phyloP scores from a whole-genome alignment of 345 rosid genomes.

The Acer negundo region DNA sequence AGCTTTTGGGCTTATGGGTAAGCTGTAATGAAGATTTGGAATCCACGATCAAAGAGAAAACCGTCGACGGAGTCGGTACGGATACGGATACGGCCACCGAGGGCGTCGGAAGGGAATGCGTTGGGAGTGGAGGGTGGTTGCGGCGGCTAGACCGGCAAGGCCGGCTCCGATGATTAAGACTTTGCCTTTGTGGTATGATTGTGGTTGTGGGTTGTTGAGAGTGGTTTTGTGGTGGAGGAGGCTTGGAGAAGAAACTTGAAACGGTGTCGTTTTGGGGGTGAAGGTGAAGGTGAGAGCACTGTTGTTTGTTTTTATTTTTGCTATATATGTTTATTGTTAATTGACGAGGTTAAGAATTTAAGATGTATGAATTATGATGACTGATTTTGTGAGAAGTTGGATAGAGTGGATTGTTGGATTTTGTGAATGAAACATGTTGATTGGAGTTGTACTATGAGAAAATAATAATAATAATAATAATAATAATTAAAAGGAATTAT shows the following conservation, averaged over 20 bases:
- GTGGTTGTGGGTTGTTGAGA: not conserved
- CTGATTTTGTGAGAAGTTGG: too few relatives aligned
- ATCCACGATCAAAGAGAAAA: constrained; percentile 84
- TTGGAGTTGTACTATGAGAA: too few relatives aligned
- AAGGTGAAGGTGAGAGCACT: not conserved
- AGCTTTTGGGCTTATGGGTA: constrained; percentile 86
- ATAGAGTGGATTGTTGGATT: too few relatives aligned
- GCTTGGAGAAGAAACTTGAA: not conserved
- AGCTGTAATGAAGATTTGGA: constrained; percentile 95
- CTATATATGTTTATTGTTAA: too few relatives aligned
- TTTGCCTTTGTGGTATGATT: constrained; percentile 25
- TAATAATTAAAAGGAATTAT: too few relatives aligned
- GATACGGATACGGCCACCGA: constrained; percentile 94
- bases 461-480: too few relatives aligned
- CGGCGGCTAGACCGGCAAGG: constrained; percentile 89
- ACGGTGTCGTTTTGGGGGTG: constrained; percentile 16
- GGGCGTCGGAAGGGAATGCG: constrained; percentile 70
- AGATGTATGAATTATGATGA: too few relatives aligned
- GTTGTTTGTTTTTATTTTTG: too few relatives aligned
- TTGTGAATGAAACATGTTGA: too few relatives aligned
- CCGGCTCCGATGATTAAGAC: constrained; percentile 84
- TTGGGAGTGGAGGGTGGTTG: constrained; percentile 58
- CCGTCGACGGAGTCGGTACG: constrained; percentile 82
- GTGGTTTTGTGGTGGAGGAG: constrained; percentile 9
- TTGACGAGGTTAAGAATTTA: too few relatives aligned